A percentile compares a stretch with the other conserved stretches of the same genome.
Evolutionary conservation across 345 rosid genomes (phyloP).

Genomic region (sweet orange (Citrus sinensis)): DNA sequence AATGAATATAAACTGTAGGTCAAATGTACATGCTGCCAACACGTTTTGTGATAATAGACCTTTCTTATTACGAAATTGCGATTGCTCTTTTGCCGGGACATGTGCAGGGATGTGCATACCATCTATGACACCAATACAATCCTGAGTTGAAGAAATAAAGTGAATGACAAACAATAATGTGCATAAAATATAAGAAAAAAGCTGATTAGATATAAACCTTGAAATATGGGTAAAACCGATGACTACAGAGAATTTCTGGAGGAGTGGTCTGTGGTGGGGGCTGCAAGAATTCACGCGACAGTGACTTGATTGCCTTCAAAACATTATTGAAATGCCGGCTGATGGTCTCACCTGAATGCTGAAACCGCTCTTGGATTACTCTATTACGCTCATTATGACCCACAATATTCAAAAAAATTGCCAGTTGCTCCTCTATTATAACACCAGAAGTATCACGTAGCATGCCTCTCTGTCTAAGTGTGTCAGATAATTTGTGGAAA

Average conservation of each 20-base stretch:
- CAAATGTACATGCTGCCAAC: slow-evolving; percentile 80
- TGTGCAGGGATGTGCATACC: slow-evolving; percentile 72
- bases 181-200: neutral
- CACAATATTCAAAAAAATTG: slow-evolving; percentile 68
- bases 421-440: slow-evolving; percentile 73
- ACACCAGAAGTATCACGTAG: slow-evolving; percentile 64
- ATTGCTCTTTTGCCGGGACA: slow-evolving; percentile 73
- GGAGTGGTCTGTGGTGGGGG: slow-evolving; percentile 43
- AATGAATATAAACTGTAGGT: slow-evolving; percentile 67
- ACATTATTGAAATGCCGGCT: slow-evolving; percentile 83
- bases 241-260: slow-evolving; percentile 37
- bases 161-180: slow-evolving; percentile 7
- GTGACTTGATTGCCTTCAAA: slow-evolving; percentile 70
- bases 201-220: slow-evolving; percentile 37
- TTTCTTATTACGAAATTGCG: slow-evolving; percentile 64
- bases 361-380: slow-evolving; percentile 72
- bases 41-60: slow-evolving; percentile 67
- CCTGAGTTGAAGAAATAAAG: slow-evolving; percentile 40
- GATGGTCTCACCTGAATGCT: slow-evolving; percentile 79
- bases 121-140: slow-evolving; percentile 72
- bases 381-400: slow-evolving; percentile 86
- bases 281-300: slow-evolving; percentile 60
- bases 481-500: slow-evolving; percentile 54
- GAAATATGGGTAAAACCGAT: slow-evolving; percentile 69
- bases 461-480: slow-evolving; percentile 54